Evolutionary conservation across 2,329 filamentous ascomycete species (phyloP).

Genomic region (Simplicillium aogashimaense): DNA sequence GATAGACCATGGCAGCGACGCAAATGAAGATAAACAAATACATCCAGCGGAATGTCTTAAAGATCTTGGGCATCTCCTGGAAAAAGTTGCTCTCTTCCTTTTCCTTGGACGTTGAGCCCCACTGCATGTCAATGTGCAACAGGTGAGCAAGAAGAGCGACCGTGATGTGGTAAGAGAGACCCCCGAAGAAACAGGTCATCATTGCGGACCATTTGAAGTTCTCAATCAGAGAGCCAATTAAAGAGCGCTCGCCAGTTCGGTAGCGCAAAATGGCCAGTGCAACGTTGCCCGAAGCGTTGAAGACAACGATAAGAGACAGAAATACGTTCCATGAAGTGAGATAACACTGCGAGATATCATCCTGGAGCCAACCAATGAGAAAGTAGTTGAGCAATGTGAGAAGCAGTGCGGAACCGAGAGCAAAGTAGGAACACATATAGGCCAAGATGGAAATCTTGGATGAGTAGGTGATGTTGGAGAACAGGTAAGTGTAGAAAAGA

Average conservation of each 20-base stretch:
- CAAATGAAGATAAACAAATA: slow-evolving; percentile 38
- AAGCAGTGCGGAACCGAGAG: slow-evolving; percentile 57
- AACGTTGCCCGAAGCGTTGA: slow-evolving; percentile 51
- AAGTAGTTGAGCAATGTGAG: slow-evolving; percentile 62
- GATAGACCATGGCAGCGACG: slow-evolving; percentile 37
- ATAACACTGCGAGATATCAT: slow-evolving; percentile 56
- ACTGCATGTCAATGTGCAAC: slow-evolving; percentile 32
- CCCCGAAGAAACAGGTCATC: slow-evolving; percentile 33
- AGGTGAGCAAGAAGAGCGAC: slow-evolving; percentile 31
- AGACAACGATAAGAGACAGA: slow-evolving; percentile 53
- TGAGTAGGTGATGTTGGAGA: slow-evolving; percentile 50
- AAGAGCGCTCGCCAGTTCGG: slow-evolving; percentile 41
- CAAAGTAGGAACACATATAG: slow-evolving; percentile 64
- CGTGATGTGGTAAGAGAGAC: slow-evolving; percentile 30
- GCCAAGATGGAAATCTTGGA: slow-evolving; percentile 64
- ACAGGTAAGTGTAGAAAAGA: slow-evolving; percentile 51
- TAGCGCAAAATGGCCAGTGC: slow-evolving; percentile 54
- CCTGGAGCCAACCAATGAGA: slow-evolving; percentile 61
- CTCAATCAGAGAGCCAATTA: slow-evolving; percentile 26
- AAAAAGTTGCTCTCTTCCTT: slow-evolving; percentile 46
- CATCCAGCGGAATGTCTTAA: slow-evolving; percentile 42
- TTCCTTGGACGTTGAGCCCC: slow-evolving; percentile 51
- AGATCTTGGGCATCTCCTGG: slow-evolving; percentile 42
- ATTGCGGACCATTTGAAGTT: slow-evolving; percentile 56
- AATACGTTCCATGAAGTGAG: slow-evolving; percentile 57